Percentiles rank a stretch among this genome's conserved stretches.
These are phyloP conservation scores for Fistulifera pelliculosa DNA, from an alignment of 108 stramenopile species.

Conservation along the genomic window DNA sequence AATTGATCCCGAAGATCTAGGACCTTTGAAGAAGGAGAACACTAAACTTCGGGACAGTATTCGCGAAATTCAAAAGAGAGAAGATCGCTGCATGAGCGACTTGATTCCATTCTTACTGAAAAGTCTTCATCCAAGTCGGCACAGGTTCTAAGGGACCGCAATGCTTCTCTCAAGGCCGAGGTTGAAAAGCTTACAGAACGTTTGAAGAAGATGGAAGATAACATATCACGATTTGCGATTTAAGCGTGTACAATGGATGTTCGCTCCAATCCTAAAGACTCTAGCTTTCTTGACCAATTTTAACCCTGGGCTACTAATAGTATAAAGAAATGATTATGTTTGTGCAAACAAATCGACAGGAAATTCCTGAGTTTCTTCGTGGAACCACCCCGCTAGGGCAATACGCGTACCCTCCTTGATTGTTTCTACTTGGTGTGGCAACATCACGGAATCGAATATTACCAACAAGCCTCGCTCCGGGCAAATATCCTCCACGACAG, in stretches of 20 bases:
- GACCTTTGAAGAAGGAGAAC: slow-evolving; percentile 23
- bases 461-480: slow-evolving; percentile 38
- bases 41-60: slow-evolving; percentile 23
- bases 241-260: too few species aligned
- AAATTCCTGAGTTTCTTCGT: slow-evolving; percentile 24
- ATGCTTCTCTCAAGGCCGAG: slow-evolving; percentile 29
- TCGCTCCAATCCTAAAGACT: too few species aligned
- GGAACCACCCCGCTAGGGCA: slow-evolving; percentile 53
- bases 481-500: slow-evolving; percentile 23
- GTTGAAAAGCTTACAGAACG: slow-evolving; percentile 36
- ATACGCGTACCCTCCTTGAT: slow-evolving; percentile 37
- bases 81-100: slow-evolving; percentile 17
- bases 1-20: background rate
- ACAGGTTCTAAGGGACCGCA: slow-evolving; percentile 32
- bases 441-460: slow-evolving; percentile 48
- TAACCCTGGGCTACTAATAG: too few species aligned
- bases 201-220: slow-evolving; percentile 19
- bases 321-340: too few species aligned
- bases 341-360: background rate
- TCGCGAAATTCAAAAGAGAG: slow-evolving; percentile 25
- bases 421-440: slow-evolving; percentile 57
- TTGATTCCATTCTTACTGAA: slow-evolving; percentile 17
- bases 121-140: slow-evolving; percentile 23
- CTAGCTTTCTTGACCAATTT: too few species aligned
- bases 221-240: slow-evolving; percentile 14